These are phyloP conservation scores for Protea cynaroides DNA, from an alignment of 164 flowering plant genomes.

Conservation along the genomic window DNA sequence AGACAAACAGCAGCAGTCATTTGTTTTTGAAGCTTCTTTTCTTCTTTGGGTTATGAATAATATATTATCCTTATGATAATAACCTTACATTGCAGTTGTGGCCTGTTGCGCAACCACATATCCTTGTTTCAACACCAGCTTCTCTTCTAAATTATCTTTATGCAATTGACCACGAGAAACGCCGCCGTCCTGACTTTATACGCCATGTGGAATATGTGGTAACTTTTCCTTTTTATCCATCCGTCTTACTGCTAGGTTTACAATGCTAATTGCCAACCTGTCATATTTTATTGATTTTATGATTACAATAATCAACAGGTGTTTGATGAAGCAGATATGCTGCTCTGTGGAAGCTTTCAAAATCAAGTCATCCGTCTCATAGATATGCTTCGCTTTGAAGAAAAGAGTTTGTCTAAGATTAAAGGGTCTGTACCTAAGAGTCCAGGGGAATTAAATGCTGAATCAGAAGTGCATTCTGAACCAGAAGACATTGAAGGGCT, in stretches of 20 bases:
- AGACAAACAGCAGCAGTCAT: background rate
- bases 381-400: slow-evolving; percentile 88
- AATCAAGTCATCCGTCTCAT: slow-evolving; percentile 90
- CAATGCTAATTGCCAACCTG: background rate
- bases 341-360: slow-evolving; percentile 90
- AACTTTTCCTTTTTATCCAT: slow-evolving; percentile 9
- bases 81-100: slow-evolving; percentile 62
- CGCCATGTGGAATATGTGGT: slow-evolving; percentile 85
- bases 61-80: background rate
- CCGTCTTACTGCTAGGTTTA: background rate
- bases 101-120: slow-evolving; percentile 67
- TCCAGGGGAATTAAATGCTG: slow-evolving; percentile 21
- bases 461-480: slow-evolving; percentile 20
- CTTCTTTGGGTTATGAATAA: no score
- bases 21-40: background rate
- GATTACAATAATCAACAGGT: slow-evolving; percentile 40
- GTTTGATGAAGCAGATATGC: slow-evolving; percentile 98
- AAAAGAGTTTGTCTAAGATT: slow-evolving; percentile 58
- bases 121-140: slow-evolving; percentile 90
- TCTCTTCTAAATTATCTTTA: slow-evolving; percentile 74
- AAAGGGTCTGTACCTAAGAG: slow-evolving; percentile 23
- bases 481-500: slow-evolving; percentile 34
- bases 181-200: slow-evolving; percentile 51
- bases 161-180: slow-evolving; percentile 56
- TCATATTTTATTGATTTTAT: background rate